phyloP scores from a whole-genome alignment of 139 green algal species.

The Closterium sp. region DNA sequence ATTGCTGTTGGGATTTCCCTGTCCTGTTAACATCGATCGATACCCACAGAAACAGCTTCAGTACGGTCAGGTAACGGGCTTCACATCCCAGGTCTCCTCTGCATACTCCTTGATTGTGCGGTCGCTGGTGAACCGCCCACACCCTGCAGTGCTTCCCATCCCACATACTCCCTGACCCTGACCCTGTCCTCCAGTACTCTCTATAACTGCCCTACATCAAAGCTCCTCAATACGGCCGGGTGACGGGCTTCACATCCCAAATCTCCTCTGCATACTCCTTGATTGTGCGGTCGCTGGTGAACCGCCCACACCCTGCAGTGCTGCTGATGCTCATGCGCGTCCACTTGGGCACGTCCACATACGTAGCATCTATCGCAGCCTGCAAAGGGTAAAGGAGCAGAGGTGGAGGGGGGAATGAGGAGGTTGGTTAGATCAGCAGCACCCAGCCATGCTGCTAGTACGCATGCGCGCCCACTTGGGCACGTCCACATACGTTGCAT shows the following conservation, averaged over 20 bases:
- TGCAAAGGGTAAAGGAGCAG: not conserved
- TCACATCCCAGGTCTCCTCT: too few relatives aligned
- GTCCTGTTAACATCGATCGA: too few relatives aligned
- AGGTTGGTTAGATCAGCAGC: conserved; percentile 45
- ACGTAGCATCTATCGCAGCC: conserved; percentile 78
- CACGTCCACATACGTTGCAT: conserved; percentile 71
- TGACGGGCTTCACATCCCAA: conserved; percentile 73
- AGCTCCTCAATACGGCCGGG: not conserved
- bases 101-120: too few relatives aligned
- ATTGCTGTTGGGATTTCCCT: too few relatives aligned
- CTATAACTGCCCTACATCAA: too few relatives aligned
- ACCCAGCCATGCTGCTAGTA: conserved; percentile 74
- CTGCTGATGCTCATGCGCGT: conserved; percentile 71
- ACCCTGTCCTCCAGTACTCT: too few relatives aligned
- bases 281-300: conserved; percentile 80
- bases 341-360: conserved; percentile 70
- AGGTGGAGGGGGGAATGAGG: not conserved
- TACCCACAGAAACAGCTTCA: too few relatives aligned
- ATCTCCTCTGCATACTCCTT: conserved; percentile 80
- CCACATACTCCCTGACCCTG: too few relatives aligned
- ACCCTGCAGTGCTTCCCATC: too few relatives aligned
- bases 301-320: conserved; percentile 73
- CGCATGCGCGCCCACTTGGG: conserved; percentile 65
- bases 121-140: too few relatives aligned
- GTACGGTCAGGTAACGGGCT: too few relatives aligned